Evolutionary conservation across 78 protist genomes (phyloP), one percentile per base, ranked within the genome.

Genomic region (Dictyostelium purpureum): DNA sequence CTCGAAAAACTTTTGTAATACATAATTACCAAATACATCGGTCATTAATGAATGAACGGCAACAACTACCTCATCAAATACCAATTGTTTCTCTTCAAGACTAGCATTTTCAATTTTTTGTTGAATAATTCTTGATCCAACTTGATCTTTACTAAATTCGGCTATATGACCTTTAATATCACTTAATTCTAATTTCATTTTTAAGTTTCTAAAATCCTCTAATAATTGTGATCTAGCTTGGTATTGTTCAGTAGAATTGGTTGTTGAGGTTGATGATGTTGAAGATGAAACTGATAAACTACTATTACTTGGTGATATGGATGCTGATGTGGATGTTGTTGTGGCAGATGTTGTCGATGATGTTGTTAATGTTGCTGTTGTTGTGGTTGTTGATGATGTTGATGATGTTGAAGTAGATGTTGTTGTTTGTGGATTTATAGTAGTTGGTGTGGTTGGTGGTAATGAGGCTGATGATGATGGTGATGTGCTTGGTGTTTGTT

Each of bases 21-120:
- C 99, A 82, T 99, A 99, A 94, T 99, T 99, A 3, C 99, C 99
- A 87, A 99, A 99, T 26, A 98, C 99, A 79, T 99, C 99, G 37
- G 93, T 88, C 97, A 98, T 97, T 75, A 99, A 95, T 6, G 76
- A 54, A 40, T 79, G 74, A 6, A 96, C 67, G 14, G 79, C 57
- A 18, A 96, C 96, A 6, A 87, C 42, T 5, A 98, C 69, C 52
- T 98, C 99, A 21, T 77, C 94, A 95, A 97, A 97, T 57, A 98
- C 90, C 57, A 59, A 24, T 75, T 96, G 88, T 67, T 94, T 96
- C 57, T 98, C 99, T 10, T 67, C 74, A 40, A 35, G 12, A 35
- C 93, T 87, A 6, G 98, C 97, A 11, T 67, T 38, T 51, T 97
- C 99, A 51, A 98, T 95, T 87, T 97, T 93, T 61, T 97, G 98